phyloP scores from a whole-genome alignment of 495 filamentous ascomycete species.

The Neurospora sp. region DNA sequence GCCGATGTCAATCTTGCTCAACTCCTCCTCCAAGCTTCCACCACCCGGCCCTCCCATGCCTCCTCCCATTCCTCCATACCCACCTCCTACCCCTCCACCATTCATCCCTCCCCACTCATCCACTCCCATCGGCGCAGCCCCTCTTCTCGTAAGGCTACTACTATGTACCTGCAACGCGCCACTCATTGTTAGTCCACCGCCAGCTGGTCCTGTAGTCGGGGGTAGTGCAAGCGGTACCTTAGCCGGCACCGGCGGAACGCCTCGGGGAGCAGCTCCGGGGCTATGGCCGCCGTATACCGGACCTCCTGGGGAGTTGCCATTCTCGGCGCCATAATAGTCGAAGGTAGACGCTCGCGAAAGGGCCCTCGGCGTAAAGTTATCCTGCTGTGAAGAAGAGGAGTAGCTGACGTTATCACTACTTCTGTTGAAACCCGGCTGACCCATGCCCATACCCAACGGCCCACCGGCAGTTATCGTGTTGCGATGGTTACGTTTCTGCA shows the following conservation, averaged over 20 bases:
- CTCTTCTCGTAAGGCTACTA: constrained; percentile 15
- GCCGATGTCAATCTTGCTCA: constrained; percentile 77
- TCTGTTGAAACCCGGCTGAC: neutral
- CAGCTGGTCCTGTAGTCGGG: neutral
- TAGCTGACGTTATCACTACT: constrained; percentile 12
- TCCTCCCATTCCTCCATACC: constrained; percentile 3
- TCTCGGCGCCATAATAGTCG: constrained; percentile 18
- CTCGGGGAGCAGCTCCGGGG: constrained; percentile 8
- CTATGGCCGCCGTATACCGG: constrained; percentile 10
- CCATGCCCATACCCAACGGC: constrained; percentile 19
- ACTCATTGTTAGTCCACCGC: constrained; percentile 25
- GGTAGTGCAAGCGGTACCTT: constrained; percentile 54
- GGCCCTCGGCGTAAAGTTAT: constrained; percentile 31
- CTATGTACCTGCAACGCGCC: constrained; percentile 30
- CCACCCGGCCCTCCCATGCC: constrained; percentile 22
- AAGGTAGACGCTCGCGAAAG: constrained; percentile 33
- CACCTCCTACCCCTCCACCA: neutral
- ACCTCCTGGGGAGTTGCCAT: constrained; percentile 25
- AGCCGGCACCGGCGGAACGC: constrained; percentile 58
- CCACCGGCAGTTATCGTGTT: constrained; percentile 27
- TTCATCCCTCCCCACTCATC: neutral
- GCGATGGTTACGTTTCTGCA: constrained; percentile 49
- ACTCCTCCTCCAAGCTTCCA: constrained; percentile 59
- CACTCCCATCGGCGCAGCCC: neutral
- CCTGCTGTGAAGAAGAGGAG: constrained; percentile 29